Evolutionary conservation across 495 filamentous ascomycete species (phyloP).

Genomic region (Terfezia claveryi): DNA sequence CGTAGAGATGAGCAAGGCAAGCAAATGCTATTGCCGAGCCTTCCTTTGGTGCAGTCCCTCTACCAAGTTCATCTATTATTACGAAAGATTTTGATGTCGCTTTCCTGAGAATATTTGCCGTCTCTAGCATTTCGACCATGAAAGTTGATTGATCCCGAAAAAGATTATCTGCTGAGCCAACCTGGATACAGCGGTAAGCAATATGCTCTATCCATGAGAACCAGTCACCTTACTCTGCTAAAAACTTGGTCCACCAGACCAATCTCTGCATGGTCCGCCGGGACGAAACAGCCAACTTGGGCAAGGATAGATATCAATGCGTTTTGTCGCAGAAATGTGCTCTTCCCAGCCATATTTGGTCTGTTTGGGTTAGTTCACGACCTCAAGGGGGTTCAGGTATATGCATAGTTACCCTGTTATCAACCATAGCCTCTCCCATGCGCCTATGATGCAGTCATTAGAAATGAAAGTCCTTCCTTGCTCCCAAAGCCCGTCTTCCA

Average conservation of each 20-base stretch:
- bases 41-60: conserved; percentile 81
- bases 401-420: conserved; percentile 43
- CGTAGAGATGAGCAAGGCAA: conserved; percentile 57
- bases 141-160: conserved; percentile 87
- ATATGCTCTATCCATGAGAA: not conserved
- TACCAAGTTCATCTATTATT: conserved; percentile 96
- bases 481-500: conserved; percentile 56
- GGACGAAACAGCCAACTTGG: conserved; percentile 78
- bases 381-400: not conserved
- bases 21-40: conserved; percentile 79
- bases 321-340: conserved; percentile 84
- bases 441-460: conserved; percentile 68
- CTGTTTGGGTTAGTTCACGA: conserved; percentile 1
- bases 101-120: conserved; percentile 41
- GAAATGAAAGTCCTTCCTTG: conserved; percentile 63
- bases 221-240: conserved; percentile 30
- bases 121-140: conserved; percentile 74
- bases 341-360: conserved; percentile 98
- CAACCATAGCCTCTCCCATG: conserved; percentile 51
- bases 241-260: conserved; percentile 84
- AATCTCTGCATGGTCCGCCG: conserved; percentile 61
- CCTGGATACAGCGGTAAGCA: conserved; percentile 12
- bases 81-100: conserved; percentile 59
- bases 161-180: conserved; percentile 82
- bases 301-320: conserved; percentile 83